These are phyloP conservation scores for Neonectria coccinea DNA, from an alignment of 2,329 filamentous ascomycete species.

Conservation along the genomic window DNA sequence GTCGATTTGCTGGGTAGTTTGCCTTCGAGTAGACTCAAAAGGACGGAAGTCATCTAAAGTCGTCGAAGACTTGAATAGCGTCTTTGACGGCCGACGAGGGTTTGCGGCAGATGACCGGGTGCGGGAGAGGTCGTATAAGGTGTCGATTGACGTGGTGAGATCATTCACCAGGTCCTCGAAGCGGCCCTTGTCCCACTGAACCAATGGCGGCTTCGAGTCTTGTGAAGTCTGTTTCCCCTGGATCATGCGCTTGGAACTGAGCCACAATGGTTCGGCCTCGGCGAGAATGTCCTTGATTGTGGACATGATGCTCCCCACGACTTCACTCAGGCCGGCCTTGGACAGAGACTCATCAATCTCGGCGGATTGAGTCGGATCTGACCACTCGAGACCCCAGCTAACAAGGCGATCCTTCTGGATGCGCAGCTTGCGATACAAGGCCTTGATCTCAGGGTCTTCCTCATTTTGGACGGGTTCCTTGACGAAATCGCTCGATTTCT, in stretches of 20 bases:
- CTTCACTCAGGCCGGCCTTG: slow-evolving; percentile 79
- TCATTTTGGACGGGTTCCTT: slow-evolving; percentile 72
- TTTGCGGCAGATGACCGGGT: slow-evolving; percentile 65
- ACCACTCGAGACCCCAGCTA: slow-evolving; percentile 86
- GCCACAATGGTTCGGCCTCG: slow-evolving; percentile 79
- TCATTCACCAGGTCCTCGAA: slow-evolving; percentile 82
- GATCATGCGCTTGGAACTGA: slow-evolving; percentile 64
- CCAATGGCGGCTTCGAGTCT: slow-evolving; percentile 67
- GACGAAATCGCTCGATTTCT: slow-evolving; percentile 80
- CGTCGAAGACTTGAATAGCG: slow-evolving; percentile 51
- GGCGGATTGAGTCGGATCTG: slow-evolving; percentile 74
- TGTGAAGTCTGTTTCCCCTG: slow-evolving; percentile 56
- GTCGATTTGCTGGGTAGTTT: slow-evolving; percentile 71
- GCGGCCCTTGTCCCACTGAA: slow-evolving; percentile 76
- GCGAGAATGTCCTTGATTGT: slow-evolving; percentile 85
- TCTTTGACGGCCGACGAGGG: slow-evolving; percentile 47
- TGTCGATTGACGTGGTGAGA: slow-evolving; percentile 82
- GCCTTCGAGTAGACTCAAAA: slow-evolving; percentile 71
- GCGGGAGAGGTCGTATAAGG: slow-evolving; percentile 79
- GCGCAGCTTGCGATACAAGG: slow-evolving; percentile 79
- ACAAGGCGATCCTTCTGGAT: slow-evolving; percentile 85
- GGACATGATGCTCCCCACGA: slow-evolving; percentile 81
- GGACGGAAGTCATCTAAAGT: slow-evolving; percentile 60
- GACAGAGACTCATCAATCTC: slow-evolving; percentile 79
- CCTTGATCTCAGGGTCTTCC: slow-evolving; percentile 76